Evolutionary conservation across 2,329 filamentous ascomycete genomes (phyloP), one percentile per base, ranked within the genome.

Genomic region (Chaetomiaceae sp.): DNA sequence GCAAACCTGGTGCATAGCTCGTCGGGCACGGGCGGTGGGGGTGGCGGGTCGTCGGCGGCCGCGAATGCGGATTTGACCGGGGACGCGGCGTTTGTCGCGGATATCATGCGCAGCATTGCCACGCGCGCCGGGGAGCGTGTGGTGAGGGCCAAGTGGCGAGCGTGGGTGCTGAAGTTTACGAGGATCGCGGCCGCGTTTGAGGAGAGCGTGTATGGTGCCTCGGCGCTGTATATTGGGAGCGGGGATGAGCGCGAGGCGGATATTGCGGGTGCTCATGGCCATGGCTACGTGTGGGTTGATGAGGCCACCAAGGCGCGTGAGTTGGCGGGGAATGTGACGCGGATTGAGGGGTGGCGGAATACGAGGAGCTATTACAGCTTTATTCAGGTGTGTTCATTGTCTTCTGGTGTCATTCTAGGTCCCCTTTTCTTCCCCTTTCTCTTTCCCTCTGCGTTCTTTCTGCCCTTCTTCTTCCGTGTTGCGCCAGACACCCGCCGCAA

Each of bases 281-380:
- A 97, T 62, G 93, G 93, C 33, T 97, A 95, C 62, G 91, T 98
- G 27, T 98, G 93, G 93, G 70, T 84, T 3, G 88, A 95, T 58
- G 88, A 96, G 46, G 71, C 74, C 33, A 76, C 84, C 7, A 91
- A 88, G 66, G 78, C 86, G 58, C 84, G 83, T 58, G 93, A 98
- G 67, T 77, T 98, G 30, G 86, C 89, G 14, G 91, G 89, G 3
- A 95, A 95, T 51, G 88, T 93, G 38, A 88, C 87, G 47, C 78
- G 93, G 47, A 94, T 98, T 51, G 93, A 98, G 69, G 93, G 91
- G 47, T 98, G 93, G 93, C 82, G 93, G 56, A 94, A 88, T 54
- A 97, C 93, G 1, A 78, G 93, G 50, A 95, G 88, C 60, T 98
- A 98, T 63, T 95, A 94, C 68, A 89, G 87, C 56, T 97, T 88